Base-by-base conservation (phyloP, 2,329 filamentous ascomycete species). In the Blumeria graminis region DNA sequence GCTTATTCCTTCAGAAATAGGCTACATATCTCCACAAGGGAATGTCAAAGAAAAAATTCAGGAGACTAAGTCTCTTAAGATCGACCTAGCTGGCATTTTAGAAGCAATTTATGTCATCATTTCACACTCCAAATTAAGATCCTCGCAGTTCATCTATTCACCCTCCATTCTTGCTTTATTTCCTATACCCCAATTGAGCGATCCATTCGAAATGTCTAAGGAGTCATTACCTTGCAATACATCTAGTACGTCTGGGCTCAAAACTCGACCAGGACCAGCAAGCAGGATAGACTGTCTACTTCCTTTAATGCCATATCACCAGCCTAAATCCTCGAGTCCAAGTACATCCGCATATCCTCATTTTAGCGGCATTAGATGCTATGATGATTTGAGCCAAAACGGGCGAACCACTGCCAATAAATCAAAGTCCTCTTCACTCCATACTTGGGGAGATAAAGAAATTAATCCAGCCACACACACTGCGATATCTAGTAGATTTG, bases 31-130 rank as follows among this genome's bases (percentile, higher is more conserved):
- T 34, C 69, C 71, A n/a, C 69, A 71, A 34, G 74, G 81, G 56
- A 76, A 76, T 7, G 65, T 81, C 36, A 67, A 72, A 55, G 74
- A 76, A 7, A 71, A 73, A 18, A 74, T 86, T 51, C 84, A 83
- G 2, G 69, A 74, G 3, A 72, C 82, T 28, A 78, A 84, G 7
- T 75, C 77, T 1, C 70, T 73, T 13, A 72, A 71, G 14, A 72
- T 77, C 32, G 77, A 76, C 58, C 69, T 94, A 41, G 75, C 80
- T 1, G 78, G 80, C 9, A 76, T 94, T 16, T 70, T 96, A 6
- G 82, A 87, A 59, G 86, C 89, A 0, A 77, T 94, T 55, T 76
- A 81, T 18, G 76, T 81, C 50, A 83, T 95, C 52, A 77, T 94
- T 54, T 77, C 81, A 59, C 79, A 86, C 63, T 95, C 90, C 0